Base-by-base conservation (phyloP, 2,329 filamentous ascomycete species). In the Amphichorda felina region DNA sequence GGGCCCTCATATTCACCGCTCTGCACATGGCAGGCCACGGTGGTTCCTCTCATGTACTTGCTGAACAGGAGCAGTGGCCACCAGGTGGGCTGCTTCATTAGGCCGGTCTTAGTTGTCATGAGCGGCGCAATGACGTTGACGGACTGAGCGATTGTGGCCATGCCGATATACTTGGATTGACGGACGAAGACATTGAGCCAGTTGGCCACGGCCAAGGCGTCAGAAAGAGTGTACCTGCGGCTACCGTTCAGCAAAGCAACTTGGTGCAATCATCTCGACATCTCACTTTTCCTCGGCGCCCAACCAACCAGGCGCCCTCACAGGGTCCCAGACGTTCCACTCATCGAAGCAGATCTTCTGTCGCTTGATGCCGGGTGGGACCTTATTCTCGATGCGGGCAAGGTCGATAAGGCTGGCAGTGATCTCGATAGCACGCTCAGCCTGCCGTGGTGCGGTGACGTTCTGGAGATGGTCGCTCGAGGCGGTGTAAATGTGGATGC, bases 261-360 rank as follows among this genome's bases (percentile, higher is more conserved):
- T n/a, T n/a, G n/a, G n/a, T n/a, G n/a, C n/a, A n/a, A n/a, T n/a
- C n/a, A n/a, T n/a, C n/a, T n/a, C n/a, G n/a, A n/a, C n/a, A n/a
- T n/a, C n/a, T n/a, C n/a, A 47, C 46, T 57, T 61, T 51, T 87
- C 81, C 56, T 87, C 82, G 5, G 78, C 82, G 13, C 82, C 82
- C 40, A 70, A 54, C 46, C 81, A 75, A 11, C 82, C 82, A 0
- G 79, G 79, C 0, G 82, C 81, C 8, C 81, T 72, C 36, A 68
- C 63, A 1, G 80, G 79, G 45, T 85, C 80, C 82, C 82, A 88
- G 8, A 87, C 81, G 52, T 87, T 88, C 82, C 82, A 87, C 56
- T 87, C 82, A 51, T 88, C 82, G 50, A 87, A 87, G 63, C 82
- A 87, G 51, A 88, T 84, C 35, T 69, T 79, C 32, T 75, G 79